Conservation (phyloP, 371 early-diverging fungal genomes). For the Mucor sp. region DNA sequence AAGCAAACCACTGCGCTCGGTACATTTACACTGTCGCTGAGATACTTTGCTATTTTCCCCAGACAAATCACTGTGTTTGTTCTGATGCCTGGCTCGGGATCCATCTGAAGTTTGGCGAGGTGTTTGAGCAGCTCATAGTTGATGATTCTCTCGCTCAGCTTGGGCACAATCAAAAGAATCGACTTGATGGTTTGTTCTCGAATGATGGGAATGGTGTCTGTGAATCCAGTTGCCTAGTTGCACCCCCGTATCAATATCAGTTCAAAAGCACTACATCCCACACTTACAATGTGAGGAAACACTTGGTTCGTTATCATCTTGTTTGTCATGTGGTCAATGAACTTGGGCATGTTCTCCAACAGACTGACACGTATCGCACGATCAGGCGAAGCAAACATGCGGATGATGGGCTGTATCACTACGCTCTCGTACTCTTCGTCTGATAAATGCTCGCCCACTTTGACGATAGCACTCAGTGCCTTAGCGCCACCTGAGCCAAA, state of each 20-base stretch:
- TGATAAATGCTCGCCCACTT: slow-evolving; percentile 76
- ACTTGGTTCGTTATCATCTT: slow-evolving; percentile 81
- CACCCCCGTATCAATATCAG: neutral
- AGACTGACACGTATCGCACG: slow-evolving; percentile 86
- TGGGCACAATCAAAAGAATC: slow-evolving; percentile 72
- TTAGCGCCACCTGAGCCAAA: slow-evolving; percentile 92
- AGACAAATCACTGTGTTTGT: slow-evolving; percentile 94
- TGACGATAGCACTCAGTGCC: slow-evolving; percentile 81
- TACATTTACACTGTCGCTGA: slow-evolving; percentile 70
- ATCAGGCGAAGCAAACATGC: slow-evolving; percentile 89
- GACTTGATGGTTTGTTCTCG: slow-evolving; percentile 92
- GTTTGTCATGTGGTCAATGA: slow-evolving; percentile 69
- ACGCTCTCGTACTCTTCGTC: slow-evolving; percentile 72
- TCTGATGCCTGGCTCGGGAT: slow-evolving; percentile 94
- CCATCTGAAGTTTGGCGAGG: slow-evolving; percentile 85
- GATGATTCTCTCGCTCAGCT: slow-evolving; percentile 71
- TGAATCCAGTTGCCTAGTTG: slow-evolving; percentile 80
- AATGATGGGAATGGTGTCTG: slow-evolving; percentile 86
- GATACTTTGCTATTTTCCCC: slow-evolving; percentile 81
- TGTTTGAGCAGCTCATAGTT: slow-evolving; percentile 87
- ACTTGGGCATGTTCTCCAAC: slow-evolving; percentile 77
- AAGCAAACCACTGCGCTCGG: too few relatives aligned
- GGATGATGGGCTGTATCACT: slow-evolving; percentile 75
- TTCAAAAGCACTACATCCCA: neutral
- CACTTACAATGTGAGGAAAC: slow-evolving; percentile 80